These are phyloP conservation scores for Penicillium taxi DNA, from an alignment of 495 filamentous ascomycete species.

Conservation along the genomic window DNA sequence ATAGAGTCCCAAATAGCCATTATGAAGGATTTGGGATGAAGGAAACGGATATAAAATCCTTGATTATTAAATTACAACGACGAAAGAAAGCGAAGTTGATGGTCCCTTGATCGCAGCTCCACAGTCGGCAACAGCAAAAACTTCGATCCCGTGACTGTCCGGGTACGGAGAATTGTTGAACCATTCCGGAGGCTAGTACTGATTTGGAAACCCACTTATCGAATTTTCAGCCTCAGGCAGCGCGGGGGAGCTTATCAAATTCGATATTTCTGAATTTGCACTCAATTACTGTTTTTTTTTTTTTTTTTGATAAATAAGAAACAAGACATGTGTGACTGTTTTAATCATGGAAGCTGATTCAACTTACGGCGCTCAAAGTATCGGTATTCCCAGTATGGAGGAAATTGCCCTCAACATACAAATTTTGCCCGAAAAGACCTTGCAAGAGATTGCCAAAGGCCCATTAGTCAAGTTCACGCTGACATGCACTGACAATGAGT, in stretches of 20 bases:
- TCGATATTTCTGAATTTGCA: constrained; percentile 5
- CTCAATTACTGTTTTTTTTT: too few species aligned
- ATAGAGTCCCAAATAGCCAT: constrained; percentile 87
- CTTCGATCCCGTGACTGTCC: constrained; percentile 35
- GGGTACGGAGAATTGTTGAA: constrained; percentile 12
- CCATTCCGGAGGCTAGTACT: constrained; percentile 25
- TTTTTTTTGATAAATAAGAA: too few species aligned
- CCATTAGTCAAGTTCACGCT: constrained; percentile 30
- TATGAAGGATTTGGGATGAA: constrained; percentile 17
- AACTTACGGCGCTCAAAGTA: constrained; percentile 7
- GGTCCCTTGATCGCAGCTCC: constrained; percentile 20
- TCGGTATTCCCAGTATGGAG: constrained; percentile 24
- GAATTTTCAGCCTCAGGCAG: constrained; percentile 25
- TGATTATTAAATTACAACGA: constrained; percentile 22
- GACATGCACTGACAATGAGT: constrained; percentile 32
- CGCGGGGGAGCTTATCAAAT: constrained; percentile 17
- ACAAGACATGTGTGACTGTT: constrained; percentile 15
- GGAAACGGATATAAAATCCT: constrained; percentile 11
- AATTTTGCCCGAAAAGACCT: constrained; percentile 30
- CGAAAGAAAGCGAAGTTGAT: constrained; percentile 17
- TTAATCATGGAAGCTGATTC: constrained; percentile 21
- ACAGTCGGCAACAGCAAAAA: constrained; percentile 34
- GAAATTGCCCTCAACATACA: constrained; percentile 31
- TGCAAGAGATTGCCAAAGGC: constrained; percentile 34
- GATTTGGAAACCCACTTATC: constrained; percentile 18